Evolutionary conservation across 352 stramenopile species (phyloP).

Genomic region (Phytopythium cucurbitacearum): DNA sequence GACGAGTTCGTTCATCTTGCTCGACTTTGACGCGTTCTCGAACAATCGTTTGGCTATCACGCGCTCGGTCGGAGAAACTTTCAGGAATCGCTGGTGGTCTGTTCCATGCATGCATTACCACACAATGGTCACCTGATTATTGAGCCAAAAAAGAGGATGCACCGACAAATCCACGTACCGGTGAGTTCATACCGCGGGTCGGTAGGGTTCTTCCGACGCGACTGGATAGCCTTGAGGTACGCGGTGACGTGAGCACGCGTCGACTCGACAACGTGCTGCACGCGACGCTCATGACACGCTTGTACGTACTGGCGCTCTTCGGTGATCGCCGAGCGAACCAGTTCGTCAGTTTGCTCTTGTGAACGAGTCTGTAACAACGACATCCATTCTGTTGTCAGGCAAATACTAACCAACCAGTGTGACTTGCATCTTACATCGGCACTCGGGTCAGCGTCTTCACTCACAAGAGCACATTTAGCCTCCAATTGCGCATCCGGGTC

Average conservation of each 20-base stretch:
- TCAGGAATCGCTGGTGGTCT: conserved; percentile 23
- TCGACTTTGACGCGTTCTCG: conserved; percentile 6
- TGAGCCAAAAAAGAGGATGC: too few species aligned
- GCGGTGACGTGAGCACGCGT: conserved; percentile 27
- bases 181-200: conserved; percentile 24
- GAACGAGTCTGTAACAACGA: conserved; percentile 10
- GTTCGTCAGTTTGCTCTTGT: conserved; percentile 23
- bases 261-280: conserved; percentile 24
- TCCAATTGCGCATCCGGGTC: conserved; percentile 27
- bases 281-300: conserved; percentile 33
- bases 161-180: conserved; percentile 14
- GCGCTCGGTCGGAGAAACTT: conserved; percentile 28
- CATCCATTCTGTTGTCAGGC: conserved; percentile 4
- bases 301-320: conserved; percentile 27
- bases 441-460: neutral
- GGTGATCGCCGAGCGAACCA: conserved; percentile 28
- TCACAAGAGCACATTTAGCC: conserved; percentile 21
- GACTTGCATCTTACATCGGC: neutral
- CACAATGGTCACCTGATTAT: too few species aligned
- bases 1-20: conserved; percentile 30
- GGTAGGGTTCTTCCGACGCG: conserved; percentile 20
- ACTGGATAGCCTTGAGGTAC: conserved; percentile 15
- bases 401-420: neutral
- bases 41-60: conserved; percentile 19
- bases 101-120: neutral